These are phyloP conservation scores for Blastobotrys malaysiensis DNA, from an alignment of 1,139 yeast genomes.

Conservation along the genomic window DNA sequence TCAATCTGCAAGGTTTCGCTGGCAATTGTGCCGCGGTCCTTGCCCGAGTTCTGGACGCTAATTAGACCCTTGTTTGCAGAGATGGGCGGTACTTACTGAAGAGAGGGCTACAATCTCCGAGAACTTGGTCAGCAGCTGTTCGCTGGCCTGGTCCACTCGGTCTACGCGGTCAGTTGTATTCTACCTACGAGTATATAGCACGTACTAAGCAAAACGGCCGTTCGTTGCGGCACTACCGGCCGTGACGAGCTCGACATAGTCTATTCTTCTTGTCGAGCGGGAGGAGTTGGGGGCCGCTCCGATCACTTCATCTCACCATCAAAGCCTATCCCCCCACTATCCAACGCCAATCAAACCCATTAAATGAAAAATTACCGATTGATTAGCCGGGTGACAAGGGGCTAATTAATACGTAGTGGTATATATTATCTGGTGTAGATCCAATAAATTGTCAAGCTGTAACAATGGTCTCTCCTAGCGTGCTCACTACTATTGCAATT, in stretches of 20 bases:
- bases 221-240: conserved; percentile 21
- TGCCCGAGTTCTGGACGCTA: conserved; percentile 28
- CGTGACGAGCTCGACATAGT: neutral
- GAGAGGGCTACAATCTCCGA: conserved; percentile 28
- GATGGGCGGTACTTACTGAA: conserved; percentile 22
- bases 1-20: conserved; percentile 33
- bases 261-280: too few species aligned
- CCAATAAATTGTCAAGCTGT: neutral
- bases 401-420: neutral
- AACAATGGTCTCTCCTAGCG: neutral
- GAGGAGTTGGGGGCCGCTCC: too few species aligned
- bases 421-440: neutral
- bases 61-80: neutral
- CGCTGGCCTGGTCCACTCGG: conserved; percentile 34
- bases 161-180: conserved; percentile 14
- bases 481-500: neutral
- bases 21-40: conserved; percentile 30
- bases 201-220: conserved; percentile 25
- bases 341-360: too few species aligned
- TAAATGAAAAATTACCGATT: neutral
- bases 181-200: neutral
- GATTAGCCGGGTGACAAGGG: neutral
- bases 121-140: conserved; percentile 26
- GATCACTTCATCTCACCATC: neutral
- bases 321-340: neutral